Percentiles rank a stretch among this genome's conserved stretches.
These are phyloP conservation scores for Lichtheimia ornata DNA, from an alignment of 371 early-diverging fungal species.

Conservation along the genomic window DNA sequence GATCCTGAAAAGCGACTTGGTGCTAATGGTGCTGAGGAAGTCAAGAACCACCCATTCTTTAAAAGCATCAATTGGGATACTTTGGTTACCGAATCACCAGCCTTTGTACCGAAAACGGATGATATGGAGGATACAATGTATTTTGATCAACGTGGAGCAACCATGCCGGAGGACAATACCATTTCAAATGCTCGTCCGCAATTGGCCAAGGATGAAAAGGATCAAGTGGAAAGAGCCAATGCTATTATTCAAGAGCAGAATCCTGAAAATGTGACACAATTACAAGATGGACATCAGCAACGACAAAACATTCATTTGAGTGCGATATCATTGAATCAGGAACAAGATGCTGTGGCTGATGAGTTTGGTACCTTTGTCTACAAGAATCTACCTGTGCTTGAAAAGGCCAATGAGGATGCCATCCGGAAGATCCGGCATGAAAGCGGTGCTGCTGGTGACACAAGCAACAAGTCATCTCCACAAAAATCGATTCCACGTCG, in stretches of 20 bases:
- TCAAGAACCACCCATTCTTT: conserved; percentile 69
- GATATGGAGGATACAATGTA: conserved; percentile 88
- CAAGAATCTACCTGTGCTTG: conserved; percentile 87
- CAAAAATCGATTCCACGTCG: neutral
- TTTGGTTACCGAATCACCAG: conserved; percentile 67
- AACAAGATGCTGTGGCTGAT: conserved; percentile 29
- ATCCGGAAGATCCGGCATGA: conserved; percentile 70
- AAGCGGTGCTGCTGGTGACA: conserved; percentile 20
- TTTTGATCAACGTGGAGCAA: conserved; percentile 89
- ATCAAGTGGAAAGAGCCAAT: conserved; percentile 36
- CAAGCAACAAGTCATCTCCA: conserved; percentile 11
- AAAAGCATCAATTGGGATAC: conserved; percentile 69
- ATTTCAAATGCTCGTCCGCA: conserved; percentile 21
- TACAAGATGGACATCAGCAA: neutral
- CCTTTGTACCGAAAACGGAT: conserved; percentile 84
- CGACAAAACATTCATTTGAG: conserved; percentile 1
- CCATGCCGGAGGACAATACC: conserved; percentile 36
- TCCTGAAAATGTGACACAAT: conserved; percentile 21
- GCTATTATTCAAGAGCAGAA: conserved; percentile 49
- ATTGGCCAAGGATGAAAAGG: conserved; percentile 21
- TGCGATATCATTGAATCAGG: neutral
- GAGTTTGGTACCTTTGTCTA: conserved; percentile 93
- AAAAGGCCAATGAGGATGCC: conserved; percentile 86
- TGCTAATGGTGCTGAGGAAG: conserved; percentile 63
- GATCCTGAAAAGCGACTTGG: conserved; percentile 82